Evolutionary conservation across 169 alveolate species (phyloP).

Genomic region (Plasmodium berghei): DNA sequence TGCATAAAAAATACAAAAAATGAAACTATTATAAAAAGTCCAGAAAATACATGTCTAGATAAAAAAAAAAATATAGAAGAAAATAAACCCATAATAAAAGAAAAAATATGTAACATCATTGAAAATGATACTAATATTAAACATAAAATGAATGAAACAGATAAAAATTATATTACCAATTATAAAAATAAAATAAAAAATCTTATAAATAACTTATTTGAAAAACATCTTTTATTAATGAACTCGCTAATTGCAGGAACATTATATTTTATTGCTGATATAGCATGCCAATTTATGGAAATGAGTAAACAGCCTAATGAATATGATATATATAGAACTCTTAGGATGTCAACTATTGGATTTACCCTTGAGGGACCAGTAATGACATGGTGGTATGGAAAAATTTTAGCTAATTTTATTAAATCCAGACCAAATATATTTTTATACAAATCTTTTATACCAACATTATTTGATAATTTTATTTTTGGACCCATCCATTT

Average conservation of each 20-base stretch:
- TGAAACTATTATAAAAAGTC: neutral
- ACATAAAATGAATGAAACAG: slow-evolving; percentile 5
- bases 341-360: slow-evolving; percentile 66
- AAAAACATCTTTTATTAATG: slow-evolving; percentile 75
- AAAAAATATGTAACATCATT: neutral
- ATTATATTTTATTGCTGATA: slow-evolving; percentile 64
- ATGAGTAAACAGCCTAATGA: slow-evolving; percentile 10
- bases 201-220: slow-evolving; percentile 68
- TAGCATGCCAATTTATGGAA: slow-evolving; percentile 71
- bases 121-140: slow-evolving; percentile 5
- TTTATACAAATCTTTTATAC: slow-evolving; percentile 72
- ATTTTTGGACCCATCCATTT: slow-evolving; percentile 75
- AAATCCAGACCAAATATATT: slow-evolving; percentile 70
- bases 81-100: neutral
- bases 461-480: slow-evolving; percentile 75
- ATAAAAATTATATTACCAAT: slow-evolving; percentile 15
- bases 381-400: slow-evolving; percentile 78
- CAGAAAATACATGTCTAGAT: neutral
- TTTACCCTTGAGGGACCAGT: slow-evolving; percentile 69
- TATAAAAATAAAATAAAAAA: slow-evolving; percentile 3
- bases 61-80: slow-evolving; percentile 4
- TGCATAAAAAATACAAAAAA: too few species aligned
- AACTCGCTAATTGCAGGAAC: slow-evolving; percentile 63
- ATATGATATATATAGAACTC: slow-evolving; percentile 55
- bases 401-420: slow-evolving; percentile 63